A percentile compares a stretch with the other conserved stretches of the same genome.
These are phyloP conservation scores for Xylaria bambusicola DNA, from an alignment of 495 filamentous ascomycete species.

Conservation along the genomic window DNA sequence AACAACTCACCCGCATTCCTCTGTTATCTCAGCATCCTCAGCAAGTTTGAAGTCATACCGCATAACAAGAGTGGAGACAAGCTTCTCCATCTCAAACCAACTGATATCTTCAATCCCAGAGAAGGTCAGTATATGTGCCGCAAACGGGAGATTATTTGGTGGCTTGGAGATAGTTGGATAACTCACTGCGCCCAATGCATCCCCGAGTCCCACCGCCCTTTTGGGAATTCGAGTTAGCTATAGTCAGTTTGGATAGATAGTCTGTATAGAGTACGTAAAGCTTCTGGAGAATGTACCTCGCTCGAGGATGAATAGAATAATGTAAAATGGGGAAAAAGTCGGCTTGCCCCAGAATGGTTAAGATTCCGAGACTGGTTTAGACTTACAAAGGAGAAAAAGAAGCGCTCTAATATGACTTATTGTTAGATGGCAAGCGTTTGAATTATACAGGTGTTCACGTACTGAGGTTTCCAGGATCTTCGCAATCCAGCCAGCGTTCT, in stretches of 20 bases:
- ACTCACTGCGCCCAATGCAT: slow-evolving; percentile 12
- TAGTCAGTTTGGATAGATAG: too few relatives aligned
- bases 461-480: slow-evolving; percentile 29
- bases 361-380: too few relatives aligned
- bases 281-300: too few relatives aligned
- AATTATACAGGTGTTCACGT: not conserved
- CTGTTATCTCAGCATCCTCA: slow-evolving; percentile 6
- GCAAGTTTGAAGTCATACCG: slow-evolving; percentile 9
- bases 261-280: too few relatives aligned
- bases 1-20: slow-evolving; percentile 3
- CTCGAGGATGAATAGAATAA: too few relatives aligned
- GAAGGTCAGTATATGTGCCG: not conserved
- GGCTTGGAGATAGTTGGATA: not conserved
- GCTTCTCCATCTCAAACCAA: slow-evolving; percentile 10
- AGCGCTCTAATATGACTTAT: not conserved
- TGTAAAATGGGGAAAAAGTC: too few relatives aligned
- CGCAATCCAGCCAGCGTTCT: slow-evolving; percentile 49
- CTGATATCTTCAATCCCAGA: not conserved
- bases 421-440: not conserved
- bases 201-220: slow-evolving; percentile 7
- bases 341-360: too few relatives aligned
- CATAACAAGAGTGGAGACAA: slow-evolving; percentile 7
- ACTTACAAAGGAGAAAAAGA: slow-evolving; percentile 15
- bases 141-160: not conserved
- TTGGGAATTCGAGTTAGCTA: too few relatives aligned